Evolutionary conservation across 176 grass and related monocot genomes (phyloP).

Genomic region (Guadua angustifolia): DNA sequence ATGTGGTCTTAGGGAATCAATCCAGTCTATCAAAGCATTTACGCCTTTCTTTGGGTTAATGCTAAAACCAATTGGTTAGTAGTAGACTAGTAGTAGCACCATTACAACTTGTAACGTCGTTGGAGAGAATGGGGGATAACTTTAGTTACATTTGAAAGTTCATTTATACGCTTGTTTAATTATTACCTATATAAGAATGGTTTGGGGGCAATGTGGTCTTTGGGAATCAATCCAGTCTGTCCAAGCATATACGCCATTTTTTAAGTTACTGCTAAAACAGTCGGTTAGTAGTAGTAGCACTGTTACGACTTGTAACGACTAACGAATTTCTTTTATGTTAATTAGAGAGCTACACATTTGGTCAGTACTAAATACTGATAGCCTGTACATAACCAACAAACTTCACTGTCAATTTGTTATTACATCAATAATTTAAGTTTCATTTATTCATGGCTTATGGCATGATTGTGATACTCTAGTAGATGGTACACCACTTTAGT

Average conservation of each 20-base stretch:
- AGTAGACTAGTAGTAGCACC: background rate
- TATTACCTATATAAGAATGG: slow-evolving; percentile 10
- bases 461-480: background rate
- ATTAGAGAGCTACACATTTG: slow-evolving; percentile 17
- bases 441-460: background rate
- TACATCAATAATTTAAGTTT: background rate
- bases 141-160: slow-evolving; percentile 3
- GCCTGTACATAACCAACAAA: slow-evolving; percentile 13
- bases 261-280: slow-evolving; percentile 11
- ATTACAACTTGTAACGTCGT: background rate
- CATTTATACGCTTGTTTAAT: background rate
- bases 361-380: background rate
- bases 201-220: background rate
- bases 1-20: background rate
- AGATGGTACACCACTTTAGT: slow-evolving; percentile 1
- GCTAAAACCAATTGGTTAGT: slow-evolving; percentile 4
- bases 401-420: background rate
- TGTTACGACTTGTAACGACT: background rate
- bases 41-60: background rate
- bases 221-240: slow-evolving; percentile 6
- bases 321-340: background rate
- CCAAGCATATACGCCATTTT: slow-evolving; percentile 20
- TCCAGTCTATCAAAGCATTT: slow-evolving; percentile 30
- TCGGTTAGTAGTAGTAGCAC: background rate
- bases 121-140: background rate